phyloP scores from a whole-genome alignment of 768 basidiomycete species.

The Phlebiopsis gigantea region DNA sequence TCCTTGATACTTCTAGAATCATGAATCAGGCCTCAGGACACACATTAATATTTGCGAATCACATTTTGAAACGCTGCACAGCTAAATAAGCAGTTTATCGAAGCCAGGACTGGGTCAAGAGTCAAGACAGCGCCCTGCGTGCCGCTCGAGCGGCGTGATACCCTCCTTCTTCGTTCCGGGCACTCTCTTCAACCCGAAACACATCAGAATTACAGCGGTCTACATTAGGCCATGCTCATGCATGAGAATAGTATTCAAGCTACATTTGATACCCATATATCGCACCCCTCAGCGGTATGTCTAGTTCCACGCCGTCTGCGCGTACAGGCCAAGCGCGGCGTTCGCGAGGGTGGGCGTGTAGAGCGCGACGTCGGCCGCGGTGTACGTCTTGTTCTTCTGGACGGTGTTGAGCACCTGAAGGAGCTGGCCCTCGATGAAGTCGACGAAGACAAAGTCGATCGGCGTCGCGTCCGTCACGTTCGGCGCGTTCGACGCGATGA shows the following conservation, averaged over 20 bases:
- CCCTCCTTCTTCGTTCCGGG: too few species aligned
- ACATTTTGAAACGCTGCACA: too few species aligned
- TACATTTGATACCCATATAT: background rate
- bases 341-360: conserved; percentile 52
- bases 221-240: background rate
- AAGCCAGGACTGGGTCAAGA: too few species aligned
- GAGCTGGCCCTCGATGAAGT: conserved; percentile 56
- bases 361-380: conserved; percentile 41
- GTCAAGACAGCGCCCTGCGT: too few species aligned
- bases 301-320: conserved; percentile 34
- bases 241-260: background rate
- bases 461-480: conserved; percentile 40
- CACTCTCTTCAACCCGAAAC: too few species aligned
- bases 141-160: too few species aligned
- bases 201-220: background rate
- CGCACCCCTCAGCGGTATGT: too few species aligned
- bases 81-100: too few species aligned
- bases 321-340: conserved; percentile 52
- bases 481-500: conserved; percentile 53
- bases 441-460: conserved; percentile 72
- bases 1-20: too few species aligned
- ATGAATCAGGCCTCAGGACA: too few species aligned
- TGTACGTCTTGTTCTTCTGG: conserved; percentile 46
- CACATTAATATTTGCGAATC: too few species aligned
- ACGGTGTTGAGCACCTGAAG: conserved; percentile 50